Evolutionary conservation across 345 rosid genomes (phyloP), one percentile per base, ranked within the genome.

Genomic region (Brassica cretica): DNA sequence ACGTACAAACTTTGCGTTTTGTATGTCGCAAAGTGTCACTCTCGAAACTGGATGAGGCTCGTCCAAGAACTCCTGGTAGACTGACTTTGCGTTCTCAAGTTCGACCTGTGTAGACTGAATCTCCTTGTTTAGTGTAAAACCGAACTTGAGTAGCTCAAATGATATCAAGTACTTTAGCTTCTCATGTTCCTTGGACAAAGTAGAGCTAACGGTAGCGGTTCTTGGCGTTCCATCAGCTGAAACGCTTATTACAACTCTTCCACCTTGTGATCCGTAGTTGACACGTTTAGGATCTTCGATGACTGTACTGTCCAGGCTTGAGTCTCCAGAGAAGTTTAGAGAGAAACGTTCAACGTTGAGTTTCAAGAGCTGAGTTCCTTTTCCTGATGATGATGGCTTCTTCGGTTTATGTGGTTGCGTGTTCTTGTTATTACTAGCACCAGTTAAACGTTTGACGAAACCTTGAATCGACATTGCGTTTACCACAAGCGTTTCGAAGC

Each of bases 251-350:
- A 91, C 71, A 78, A 85, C 84, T 78, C 84, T 87, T 56, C 96
- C 99, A 84, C 99, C 98, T 56, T 95, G 99, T 82, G 99, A 93
- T 69, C 99, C 99, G 86, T 91, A 93, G 81, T 93, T 93, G 70
- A 95, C 96, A 77, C 93, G 98, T 86, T 95, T 95, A 61, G 98
- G 97, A 86, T 95, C 99, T 9, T 83, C 89, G 76, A 93, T 84
- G 82, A 82, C 86, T 75, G 87, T 75, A 62, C 84, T 89, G 1
- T 95, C 97, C 85, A 91, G 66, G 81, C 74, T 82, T 12, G 90
- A 80, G 1, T 93, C 90, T 41, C 96, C 96, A 80, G 80, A 82
- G 75, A 88, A 87, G 65, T 85, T 93, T 29, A 95, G 82, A 56
- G 89, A 89, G 81, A 93, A 95, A 51, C 91, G 77, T 74, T 93